These are phyloP conservation scores for Acacia melanoxylon DNA, from an alignment of 306 rosid genomes.

Conservation along the genomic window DNA sequence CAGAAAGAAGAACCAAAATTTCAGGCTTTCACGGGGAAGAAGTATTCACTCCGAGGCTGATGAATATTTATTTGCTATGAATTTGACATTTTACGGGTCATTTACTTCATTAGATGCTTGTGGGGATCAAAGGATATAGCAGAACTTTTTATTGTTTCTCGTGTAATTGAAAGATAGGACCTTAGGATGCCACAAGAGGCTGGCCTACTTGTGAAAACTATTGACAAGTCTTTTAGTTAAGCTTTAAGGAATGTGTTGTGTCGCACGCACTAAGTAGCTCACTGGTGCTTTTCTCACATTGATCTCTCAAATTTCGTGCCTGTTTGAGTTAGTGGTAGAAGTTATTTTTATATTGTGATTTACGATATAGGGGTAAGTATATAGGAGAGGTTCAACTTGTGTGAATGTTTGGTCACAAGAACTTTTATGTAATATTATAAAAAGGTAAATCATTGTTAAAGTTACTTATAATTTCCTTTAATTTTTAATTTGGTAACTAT, in stretches of 20 bases:
- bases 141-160: constrained; percentile 32
- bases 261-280: neutral
- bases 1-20: constrained; percentile 74
- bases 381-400: too few species aligned
- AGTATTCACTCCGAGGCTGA: constrained; percentile 89
- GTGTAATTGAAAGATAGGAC: constrained; percentile 22
- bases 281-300: neutral
- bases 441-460: too few species aligned
- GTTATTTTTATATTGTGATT: too few species aligned
- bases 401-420: neutral
- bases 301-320: neutral
- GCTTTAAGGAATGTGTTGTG: neutral
- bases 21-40: constrained; percentile 83
- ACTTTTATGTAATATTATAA: neutral
- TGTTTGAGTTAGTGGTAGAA: too few species aligned
- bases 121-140: constrained; percentile 35
- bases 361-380: too few species aligned
- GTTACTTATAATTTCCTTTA: too few species aligned
- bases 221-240: neutral
- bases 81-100: constrained; percentile 16
- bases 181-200: too few species aligned
- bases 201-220: neutral
- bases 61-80: constrained; percentile 5
- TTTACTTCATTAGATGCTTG: constrained; percentile 27
- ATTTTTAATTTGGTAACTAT: too few species aligned